Percentiles rank a stretch among this genome's conserved stretches.
Evolutionary conservation across 2,329 filamentous ascomycete species (phyloP).

Genomic region (Blastomyces emzantsi): DNA sequence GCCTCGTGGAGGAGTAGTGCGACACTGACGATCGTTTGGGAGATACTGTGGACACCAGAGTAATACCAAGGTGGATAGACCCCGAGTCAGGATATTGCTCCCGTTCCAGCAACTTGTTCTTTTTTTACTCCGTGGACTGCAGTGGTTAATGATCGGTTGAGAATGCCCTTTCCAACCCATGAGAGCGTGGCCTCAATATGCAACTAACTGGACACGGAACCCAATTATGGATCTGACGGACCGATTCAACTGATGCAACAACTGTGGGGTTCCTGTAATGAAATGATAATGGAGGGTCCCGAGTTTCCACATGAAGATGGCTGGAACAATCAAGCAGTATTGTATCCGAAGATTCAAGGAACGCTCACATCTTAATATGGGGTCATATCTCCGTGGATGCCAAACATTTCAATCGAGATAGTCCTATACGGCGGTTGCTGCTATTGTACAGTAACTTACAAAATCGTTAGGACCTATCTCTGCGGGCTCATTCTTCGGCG

Average conservation of each 20-base stretch:
- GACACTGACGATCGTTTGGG: neutral
- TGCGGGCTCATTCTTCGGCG: neutral
- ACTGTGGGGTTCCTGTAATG: neutral
- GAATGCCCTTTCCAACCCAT: neutral
- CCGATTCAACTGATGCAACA: neutral
- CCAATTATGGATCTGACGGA: too few relatives aligned
- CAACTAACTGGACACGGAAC: too few relatives aligned
- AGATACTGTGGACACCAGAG: neutral
- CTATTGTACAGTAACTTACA: neutral
- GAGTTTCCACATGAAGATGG: neutral
- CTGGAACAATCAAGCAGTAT: neutral
- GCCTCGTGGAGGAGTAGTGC: neutral
- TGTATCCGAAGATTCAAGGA: neutral
- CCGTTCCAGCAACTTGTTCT: neutral
- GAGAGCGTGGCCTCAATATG: too few relatives aligned
- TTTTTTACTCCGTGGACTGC: neutral
- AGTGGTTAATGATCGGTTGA: neutral
- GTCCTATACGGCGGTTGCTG: neutral
- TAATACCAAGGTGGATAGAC: neutral
- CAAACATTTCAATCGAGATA: neutral
- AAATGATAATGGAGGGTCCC: neutral
- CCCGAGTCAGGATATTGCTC: neutral
- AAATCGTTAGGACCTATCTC: neutral
- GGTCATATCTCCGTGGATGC: neutral
- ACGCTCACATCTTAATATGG: neutral